Base-by-base conservation (phyloP, 176 grass and related monocot species). In the Carex littledalei region DNA sequence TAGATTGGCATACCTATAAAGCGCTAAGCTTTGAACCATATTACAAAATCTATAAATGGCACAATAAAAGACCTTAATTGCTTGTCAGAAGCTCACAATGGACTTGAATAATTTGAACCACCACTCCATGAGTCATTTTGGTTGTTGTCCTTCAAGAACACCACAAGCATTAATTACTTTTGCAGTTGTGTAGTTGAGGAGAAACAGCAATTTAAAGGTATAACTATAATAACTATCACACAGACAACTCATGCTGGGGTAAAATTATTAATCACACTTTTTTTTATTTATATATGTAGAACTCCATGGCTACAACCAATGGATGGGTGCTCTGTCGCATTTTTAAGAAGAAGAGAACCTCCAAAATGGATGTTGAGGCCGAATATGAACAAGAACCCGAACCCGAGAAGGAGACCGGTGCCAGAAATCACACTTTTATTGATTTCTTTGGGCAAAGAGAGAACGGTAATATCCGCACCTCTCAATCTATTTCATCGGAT, bases 271-370 rank as follows among this genome's bases (percentile, higher is more conserved):
- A 45, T 83, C 15, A 4, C 9, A 21, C 43, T 49, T 13, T 39
- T 39, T 79, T 59, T 31, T 63, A 66, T 11, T 83, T 83, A 14
- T 76, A 12, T 3, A 67, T 67, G 80, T 67, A 83, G 80, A 83
- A 83, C 80, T 67, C 18, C 20, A 39, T 63, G 55, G 62, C 61
- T 12, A 83, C 89, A 0, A 60, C 24, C 1, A 87, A 92, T 29
- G 90, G 85, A 8, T 95, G 93, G 93, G 93, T 95, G 79, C 86
- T 95, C 39, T 92, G 93, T 91, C 93, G 93, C 83, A 86, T 95
- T 86, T 92, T 91, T 86, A 41, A 88, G 67, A 95, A 92, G 83
- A 94, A 84, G 81, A 84, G 89, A 6, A 39, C 79, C 31, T 57
- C 12, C 60, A 76, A 58, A 10, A 72, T 24, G 63, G 87, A 88